Evolutionary conservation across 2,329 filamentous ascomycete species (phyloP), one percentile per base, ranked within the genome.

Genomic region (Bipolaris sorokiniana): DNA sequence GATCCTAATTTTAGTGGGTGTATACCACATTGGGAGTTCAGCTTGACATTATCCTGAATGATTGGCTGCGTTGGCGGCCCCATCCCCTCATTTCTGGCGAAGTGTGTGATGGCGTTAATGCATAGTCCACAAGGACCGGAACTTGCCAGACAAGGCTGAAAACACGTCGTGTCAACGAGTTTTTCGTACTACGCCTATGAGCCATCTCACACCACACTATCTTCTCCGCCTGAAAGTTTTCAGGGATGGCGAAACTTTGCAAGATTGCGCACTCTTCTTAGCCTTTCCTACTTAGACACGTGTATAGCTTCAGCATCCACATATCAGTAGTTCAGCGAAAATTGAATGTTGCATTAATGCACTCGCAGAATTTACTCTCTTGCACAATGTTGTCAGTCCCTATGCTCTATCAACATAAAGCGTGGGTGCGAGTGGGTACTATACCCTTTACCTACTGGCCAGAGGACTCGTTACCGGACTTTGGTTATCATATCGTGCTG

Each of bases 1-100:
- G 48, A 44, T 18, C 40, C 40, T 44, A 28, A 42, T 15, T 20
- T 44, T 51, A 20, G 45, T 46, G 49, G 33, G 47, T 48, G 33
- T 38, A 31, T 45, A 18, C 22, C 41, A 16, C 11, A 23, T 40
- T 36, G 9, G 31, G 28, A 37, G 3, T 20, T 51, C 48, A 51
- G 48, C 48, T 51, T 40, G 18, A 40, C 13, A 37, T 42, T 1
- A 2, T 13, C 28, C 26, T n/a, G 22, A 36, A 11, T 22, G 28
- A 51, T 51, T 34, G 48, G 48, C 34, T 2, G 18, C n/a, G 6
- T 51, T 42, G 48, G 31, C 38, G 28, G 33, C 38, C 40, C 38
- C 26, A 15, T 36, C 28, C 1, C 15, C 28, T 20, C 16, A 36
- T 42, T 44, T 22, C 38, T 40, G 36, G 38, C 37, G 16, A 36